phyloP scores from a whole-genome alignment of 2,329 filamentous ascomycete species.

The Rutstroemia sp. region DNA sequence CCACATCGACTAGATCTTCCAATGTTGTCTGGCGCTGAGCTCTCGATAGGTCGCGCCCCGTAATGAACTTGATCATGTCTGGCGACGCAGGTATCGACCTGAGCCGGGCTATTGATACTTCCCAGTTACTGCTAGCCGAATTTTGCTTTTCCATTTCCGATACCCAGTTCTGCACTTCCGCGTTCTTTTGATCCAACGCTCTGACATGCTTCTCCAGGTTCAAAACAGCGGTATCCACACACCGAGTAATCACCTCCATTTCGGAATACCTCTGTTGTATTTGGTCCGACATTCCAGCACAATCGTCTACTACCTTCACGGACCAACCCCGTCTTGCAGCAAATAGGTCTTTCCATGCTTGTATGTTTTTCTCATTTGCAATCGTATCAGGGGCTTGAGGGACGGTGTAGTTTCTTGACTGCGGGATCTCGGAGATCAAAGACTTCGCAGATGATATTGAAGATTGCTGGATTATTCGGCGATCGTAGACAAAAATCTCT shows the following conservation, averaged over 20 bases:
- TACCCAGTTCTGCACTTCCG: constrained; percentile 64
- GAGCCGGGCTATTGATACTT: constrained; percentile 59
- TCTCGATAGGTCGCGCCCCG: constrained; percentile 38
- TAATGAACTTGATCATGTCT: constrained; percentile 61
- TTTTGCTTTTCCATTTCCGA: constrained; percentile 62
- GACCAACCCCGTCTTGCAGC: constrained; percentile 77
- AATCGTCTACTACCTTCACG: constrained; percentile 59
- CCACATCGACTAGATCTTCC: constrained; percentile 68
- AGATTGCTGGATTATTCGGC: constrained; percentile 58
- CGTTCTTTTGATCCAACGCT: constrained; percentile 62
- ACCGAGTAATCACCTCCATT: constrained; percentile 69
- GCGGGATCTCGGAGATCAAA: constrained; percentile 40
- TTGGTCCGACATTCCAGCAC: constrained; percentile 53
- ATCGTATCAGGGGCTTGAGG: constrained; percentile 76
- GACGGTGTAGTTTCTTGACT: constrained; percentile 47
- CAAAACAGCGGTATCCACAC: constrained; percentile 74
- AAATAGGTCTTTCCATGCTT: constrained; percentile 86
- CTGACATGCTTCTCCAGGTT: constrained; percentile 75
- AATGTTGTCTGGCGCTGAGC: constrained; percentile 48
- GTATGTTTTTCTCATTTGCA: constrained; percentile 68
- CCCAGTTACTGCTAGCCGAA: constrained; percentile 57
- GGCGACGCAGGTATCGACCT: constrained; percentile 56
- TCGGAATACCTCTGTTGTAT: constrained; percentile 62
- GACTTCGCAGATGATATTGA: constrained; percentile 38
- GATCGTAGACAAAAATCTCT: constrained; percentile 90